These are phyloP conservation scores for Cladophialophora psammophila DNA, from an alignment of 2,329 filamentous ascomycete species.

Conservation along the genomic window DNA sequence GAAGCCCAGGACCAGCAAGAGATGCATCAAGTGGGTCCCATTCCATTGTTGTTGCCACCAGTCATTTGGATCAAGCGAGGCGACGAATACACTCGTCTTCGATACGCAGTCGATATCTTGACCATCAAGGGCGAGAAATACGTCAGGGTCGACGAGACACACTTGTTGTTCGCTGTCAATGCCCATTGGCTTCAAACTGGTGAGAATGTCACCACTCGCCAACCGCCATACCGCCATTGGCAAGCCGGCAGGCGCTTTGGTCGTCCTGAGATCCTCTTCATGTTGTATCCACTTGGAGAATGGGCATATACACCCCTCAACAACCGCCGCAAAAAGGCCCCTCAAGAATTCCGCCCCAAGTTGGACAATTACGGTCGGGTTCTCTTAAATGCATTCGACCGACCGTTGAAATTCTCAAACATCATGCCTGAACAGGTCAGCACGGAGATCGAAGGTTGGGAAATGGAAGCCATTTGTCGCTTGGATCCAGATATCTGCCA, in stretches of 20 bases:
- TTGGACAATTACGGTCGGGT: conserved; percentile 23
- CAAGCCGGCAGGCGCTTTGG: background rate
- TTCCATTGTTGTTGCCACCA: conserved; percentile 10
- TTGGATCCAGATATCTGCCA: conserved; percentile 28
- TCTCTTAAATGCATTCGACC: conserved; percentile 22
- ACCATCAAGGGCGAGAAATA: conserved; percentile 22
- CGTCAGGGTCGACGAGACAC: conserved; percentile 12
- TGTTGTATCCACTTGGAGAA: conserved; percentile 23
- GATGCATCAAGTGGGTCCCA: background rate
- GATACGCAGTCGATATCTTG: conserved; percentile 11
- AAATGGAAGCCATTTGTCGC: conserved; percentile 32
- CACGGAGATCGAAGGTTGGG: conserved; percentile 33
- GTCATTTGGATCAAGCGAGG: conserved; percentile 17
- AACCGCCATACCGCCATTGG: conserved; percentile 9
- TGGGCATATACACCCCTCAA: conserved; percentile 21
- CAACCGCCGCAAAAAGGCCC: conserved; percentile 24
- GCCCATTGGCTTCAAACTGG: conserved; percentile 9
- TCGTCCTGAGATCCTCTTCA: conserved; percentile 22
- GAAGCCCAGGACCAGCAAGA: background rate
- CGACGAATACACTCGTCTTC: conserved; percentile 21
- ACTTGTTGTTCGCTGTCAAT: conserved; percentile 21
- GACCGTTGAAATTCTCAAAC: conserved; percentile 19
- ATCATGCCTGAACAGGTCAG: conserved; percentile 21
- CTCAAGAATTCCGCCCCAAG: conserved; percentile 23
- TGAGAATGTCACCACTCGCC: conserved; percentile 23